Evolutionary conservation across 2,329 filamentous ascomycete species (phyloP).

Genomic region (Clarireedia hainanense): DNA sequence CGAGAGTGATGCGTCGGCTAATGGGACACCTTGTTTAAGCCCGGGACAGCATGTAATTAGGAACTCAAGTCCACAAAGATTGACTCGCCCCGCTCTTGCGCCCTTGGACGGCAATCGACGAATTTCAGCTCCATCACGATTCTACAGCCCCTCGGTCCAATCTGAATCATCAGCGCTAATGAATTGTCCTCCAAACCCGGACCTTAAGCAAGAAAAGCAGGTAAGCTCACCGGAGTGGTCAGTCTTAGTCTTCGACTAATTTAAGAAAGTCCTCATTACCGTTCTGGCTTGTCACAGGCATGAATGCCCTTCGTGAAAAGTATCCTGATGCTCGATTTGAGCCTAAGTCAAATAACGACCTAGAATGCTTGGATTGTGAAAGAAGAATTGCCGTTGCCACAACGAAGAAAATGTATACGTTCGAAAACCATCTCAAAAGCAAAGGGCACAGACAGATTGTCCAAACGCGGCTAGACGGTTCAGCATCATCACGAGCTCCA

Average conservation of each 20-base stretch:
- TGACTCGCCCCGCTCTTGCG: not conserved
- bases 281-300: constrained; percentile 1
- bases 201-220: not conserved
- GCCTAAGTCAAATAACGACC: not conserved
- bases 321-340: not conserved
- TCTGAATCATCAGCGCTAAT: not conserved
- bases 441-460: not conserved
- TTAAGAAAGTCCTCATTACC: not conserved
- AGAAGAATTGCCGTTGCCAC: not conserved
- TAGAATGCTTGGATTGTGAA: constrained; percentile 2
- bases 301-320: constrained; percentile 1
- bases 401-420: not conserved
- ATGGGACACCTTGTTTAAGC: not conserved
- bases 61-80: not conserved
- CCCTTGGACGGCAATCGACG: constrained; percentile 1
- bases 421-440: not conserved
- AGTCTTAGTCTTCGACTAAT: not conserved
- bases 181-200: not conserved
- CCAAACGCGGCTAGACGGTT: not conserved
- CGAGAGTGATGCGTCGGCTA: constrained; percentile 2
- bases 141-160: constrained; percentile 1
- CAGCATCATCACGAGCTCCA: not conserved
- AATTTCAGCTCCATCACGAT: not conserved
- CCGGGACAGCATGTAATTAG: not conserved
- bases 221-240: not conserved